These are phyloP conservation scores for Cryptosporidium baileyi DNA, from an alignment of 169 alveolate species.

Conservation along the genomic window DNA sequence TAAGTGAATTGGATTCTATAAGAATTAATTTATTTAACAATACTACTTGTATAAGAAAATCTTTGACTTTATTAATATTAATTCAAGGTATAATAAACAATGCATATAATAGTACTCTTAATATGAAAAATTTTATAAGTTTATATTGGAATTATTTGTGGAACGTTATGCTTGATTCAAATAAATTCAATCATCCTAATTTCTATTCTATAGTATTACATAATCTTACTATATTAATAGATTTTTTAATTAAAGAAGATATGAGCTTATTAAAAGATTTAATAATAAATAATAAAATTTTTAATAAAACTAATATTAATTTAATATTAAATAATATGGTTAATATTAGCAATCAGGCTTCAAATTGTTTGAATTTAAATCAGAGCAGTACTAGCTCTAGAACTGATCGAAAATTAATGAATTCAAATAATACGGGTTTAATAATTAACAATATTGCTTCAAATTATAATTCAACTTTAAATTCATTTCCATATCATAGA, in stretches of 20 bases:
- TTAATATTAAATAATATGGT: slow-evolving; percentile 30
- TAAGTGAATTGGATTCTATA: background rate
- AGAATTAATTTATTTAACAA: background rate
- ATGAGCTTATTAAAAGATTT: background rate
- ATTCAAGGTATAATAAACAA: slow-evolving; percentile 7
- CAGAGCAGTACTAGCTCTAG: background rate
- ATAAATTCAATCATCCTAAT: background rate
- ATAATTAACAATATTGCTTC: background rate
- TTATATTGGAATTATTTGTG: slow-evolving; percentile 30
- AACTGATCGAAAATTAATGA: slow-evolving; percentile 2
- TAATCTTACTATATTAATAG: background rate
- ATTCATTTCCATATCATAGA: slow-evolving; percentile 53
- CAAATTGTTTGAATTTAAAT: no score
- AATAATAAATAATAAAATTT: background rate
- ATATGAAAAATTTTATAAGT: background rate
- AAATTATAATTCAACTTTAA: background rate
- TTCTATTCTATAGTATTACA: background rate
- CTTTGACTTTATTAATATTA: background rate
- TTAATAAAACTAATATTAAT: background rate
- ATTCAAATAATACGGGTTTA: background rate
- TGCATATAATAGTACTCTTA: background rate
- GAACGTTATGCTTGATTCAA: background rate
- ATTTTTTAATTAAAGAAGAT: background rate
- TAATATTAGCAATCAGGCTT: background rate
- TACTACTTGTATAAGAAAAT: background rate